phyloP scores from a whole-genome alignment of 2,329 filamentous ascomycete species.

The Malbranchea zuffiana region DNA sequence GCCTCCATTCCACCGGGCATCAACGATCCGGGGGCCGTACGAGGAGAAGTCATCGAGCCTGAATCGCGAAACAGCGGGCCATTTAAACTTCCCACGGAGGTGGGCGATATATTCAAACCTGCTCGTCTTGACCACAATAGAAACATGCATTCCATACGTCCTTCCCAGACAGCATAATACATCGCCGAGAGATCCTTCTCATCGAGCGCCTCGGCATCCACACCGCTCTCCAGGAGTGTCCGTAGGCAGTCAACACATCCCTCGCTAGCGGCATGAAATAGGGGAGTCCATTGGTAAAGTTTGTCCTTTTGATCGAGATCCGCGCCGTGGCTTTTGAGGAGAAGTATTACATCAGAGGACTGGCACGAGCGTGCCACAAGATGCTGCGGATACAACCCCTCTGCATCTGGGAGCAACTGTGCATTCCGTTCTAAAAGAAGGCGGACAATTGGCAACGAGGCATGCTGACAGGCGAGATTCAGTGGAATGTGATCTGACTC shows the following conservation, averaged over 20 bases:
- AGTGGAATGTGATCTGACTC: constrained; percentile 88
- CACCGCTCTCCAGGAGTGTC: constrained; percentile 67
- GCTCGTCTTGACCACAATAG: constrained; percentile 48
- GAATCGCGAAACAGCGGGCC: constrained; percentile 24
- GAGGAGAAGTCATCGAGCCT: constrained; percentile 12
- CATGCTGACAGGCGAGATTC: constrained; percentile 90
- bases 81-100: constrained; percentile 27
- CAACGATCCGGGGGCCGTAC: constrained; percentile 2
- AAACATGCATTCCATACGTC: constrained; percentile 87
- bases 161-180: constrained; percentile 99
- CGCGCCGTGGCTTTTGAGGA: constrained; percentile 75
- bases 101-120: constrained; percentile 17
- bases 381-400: constrained; percentile 94
- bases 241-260: constrained; percentile 83
- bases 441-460: constrained; percentile 72
- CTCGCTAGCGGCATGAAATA: constrained; percentile 93
- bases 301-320: constrained; percentile 90
- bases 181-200: constrained; percentile 89
- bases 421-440: constrained; percentile 72
- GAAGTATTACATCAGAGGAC: constrained; percentile 63
- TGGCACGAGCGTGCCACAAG: constrained; percentile 83
- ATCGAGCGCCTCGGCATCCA: constrained; percentile 67
- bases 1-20: constrained; percentile 42
- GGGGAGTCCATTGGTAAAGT: constrained; percentile 90
- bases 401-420: constrained; percentile 80